Conservation (phyloP, 2,329 filamentous ascomycete genomes). For the Cytospora paraplurivora region DNA sequence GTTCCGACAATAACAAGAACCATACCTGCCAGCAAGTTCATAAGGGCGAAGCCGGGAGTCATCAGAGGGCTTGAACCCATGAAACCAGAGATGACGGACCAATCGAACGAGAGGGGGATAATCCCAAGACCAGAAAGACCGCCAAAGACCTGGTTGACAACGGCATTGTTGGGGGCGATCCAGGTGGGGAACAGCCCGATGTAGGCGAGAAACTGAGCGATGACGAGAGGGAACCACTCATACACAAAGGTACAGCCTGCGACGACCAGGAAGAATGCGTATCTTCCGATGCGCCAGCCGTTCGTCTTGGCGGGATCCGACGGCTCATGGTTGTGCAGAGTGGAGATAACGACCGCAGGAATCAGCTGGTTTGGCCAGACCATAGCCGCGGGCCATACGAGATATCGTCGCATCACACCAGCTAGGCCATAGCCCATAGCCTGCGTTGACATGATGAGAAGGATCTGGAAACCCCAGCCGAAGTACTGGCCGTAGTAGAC, state of each 20-base stretch:
- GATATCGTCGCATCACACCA: slow-evolving; percentile 60
- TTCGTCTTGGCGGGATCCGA: slow-evolving; percentile 41
- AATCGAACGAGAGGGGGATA: slow-evolving; percentile 11
- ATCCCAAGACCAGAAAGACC: slow-evolving; percentile 10
- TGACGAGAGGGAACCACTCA: slow-evolving; percentile 19
- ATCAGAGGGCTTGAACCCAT: slow-evolving; percentile 13
- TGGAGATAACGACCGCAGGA: slow-evolving; percentile 64
- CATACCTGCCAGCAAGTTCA: slow-evolving; percentile 18
- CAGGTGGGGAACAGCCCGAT: slow-evolving; percentile 15
- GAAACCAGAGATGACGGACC: slow-evolving; percentile 17
- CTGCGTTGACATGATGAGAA: slow-evolving; percentile 62
- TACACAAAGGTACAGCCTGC: background rate
- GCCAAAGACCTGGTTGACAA: slow-evolving; percentile 20
- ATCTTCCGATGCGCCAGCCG: slow-evolving; percentile 18
- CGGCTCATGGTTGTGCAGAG: slow-evolving; percentile 61
- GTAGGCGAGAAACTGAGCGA: slow-evolving; percentile 13
- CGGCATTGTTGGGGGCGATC: slow-evolving; percentile 10
- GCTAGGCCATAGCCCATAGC: slow-evolving; percentile 66
- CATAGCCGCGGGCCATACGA: slow-evolving; percentile 64
- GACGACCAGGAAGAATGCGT: slow-evolving; percentile 17
- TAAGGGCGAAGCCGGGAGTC: slow-evolving; percentile 9
- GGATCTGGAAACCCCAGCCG: slow-evolving; percentile 57
- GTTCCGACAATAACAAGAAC: slow-evolving; percentile 9
- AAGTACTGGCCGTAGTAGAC: slow-evolving; percentile 55
- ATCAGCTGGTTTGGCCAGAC: slow-evolving; percentile 64